phyloP scores from a whole-genome alignment of 768 basidiomycete species.

The Holtermanniella nyarrowii region DNA sequence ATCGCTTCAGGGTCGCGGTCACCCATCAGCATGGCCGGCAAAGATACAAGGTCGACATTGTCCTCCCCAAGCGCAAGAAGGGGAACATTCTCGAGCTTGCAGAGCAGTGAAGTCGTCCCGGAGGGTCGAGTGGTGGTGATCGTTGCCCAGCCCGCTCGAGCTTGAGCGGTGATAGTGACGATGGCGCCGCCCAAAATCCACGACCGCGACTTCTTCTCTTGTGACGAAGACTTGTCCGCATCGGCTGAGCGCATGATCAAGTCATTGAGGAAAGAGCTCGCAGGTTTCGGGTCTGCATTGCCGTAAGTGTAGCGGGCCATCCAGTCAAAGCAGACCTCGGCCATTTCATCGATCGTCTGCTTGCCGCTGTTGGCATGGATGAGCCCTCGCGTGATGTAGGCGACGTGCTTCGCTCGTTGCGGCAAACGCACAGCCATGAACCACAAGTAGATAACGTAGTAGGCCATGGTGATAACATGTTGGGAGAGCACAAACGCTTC shows the following conservation, averaged over 20 bases:
- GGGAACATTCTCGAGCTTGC: constrained; percentile 79
- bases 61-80: constrained; percentile 75
- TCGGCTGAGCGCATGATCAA: constrained; percentile 57
- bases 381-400: constrained; percentile 76
- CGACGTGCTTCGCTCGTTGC: constrained; percentile 68
- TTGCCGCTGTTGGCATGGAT: constrained; percentile 72
- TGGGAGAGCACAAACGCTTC: constrained; percentile 63
- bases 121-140: constrained; percentile 76
- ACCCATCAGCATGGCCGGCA: constrained; percentile 64
- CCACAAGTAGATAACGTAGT: constrained; percentile 87
- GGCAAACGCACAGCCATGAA: constrained; percentile 76
- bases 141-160: constrained; percentile 76
- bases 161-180: constrained; percentile 65
- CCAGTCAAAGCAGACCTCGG: constrained; percentile 98
- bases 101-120: constrained; percentile 73
- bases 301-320: constrained; percentile 87
- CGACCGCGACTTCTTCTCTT: constrained; percentile 47
- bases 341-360: constrained; percentile 67
- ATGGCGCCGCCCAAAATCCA: constrained; percentile 82
- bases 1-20: constrained; percentile 45
- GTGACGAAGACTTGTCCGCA: constrained; percentile 5
- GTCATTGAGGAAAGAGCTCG: constrained; percentile 65
- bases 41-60: constrained; percentile 62
- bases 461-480: constrained; percentile 80
- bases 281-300: constrained; percentile 82